Evolutionary conservation across 148 eudicot species (phyloP).

Genomic region (Suaeda aralocaspica): DNA sequence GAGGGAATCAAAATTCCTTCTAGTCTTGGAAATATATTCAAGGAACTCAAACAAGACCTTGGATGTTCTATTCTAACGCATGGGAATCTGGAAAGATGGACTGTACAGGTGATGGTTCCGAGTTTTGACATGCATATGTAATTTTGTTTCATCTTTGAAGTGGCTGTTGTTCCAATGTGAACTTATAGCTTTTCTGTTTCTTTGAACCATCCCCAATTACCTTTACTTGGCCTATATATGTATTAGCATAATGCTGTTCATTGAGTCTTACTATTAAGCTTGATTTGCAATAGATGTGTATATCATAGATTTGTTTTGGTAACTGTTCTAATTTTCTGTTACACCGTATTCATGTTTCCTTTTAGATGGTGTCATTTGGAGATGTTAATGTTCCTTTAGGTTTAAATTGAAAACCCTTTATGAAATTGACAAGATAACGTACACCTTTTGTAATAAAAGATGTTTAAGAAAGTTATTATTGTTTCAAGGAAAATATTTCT

Average conservation of each 20-base stretch:
- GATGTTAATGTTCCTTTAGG: neutral
- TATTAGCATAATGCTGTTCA: neutral
- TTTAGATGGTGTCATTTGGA: neutral
- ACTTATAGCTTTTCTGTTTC: neutral
- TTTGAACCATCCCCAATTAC: neutral
- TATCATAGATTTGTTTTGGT: neutral
- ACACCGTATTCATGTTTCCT: conserved; percentile 8
- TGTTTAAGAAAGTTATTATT: neutral
- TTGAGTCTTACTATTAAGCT: neutral
- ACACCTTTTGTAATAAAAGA: neutral
- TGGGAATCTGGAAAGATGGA: conserved; percentile 95
- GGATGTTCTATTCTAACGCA: conserved; percentile 73
- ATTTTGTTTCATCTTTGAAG: neutral
- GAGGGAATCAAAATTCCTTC: conserved; percentile 79
- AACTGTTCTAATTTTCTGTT: neutral
- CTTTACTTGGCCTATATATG: neutral
- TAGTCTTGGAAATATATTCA: conserved; percentile 80
- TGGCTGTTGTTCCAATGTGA: neutral
- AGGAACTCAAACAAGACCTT: conserved; percentile 84
- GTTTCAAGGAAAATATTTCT: neutral
- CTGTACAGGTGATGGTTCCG: conserved; percentile 63
- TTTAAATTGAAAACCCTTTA: neutral
- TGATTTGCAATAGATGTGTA: conserved; percentile 3
- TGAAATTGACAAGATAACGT: neutral
- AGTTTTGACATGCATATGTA: neutral